phyloP scores from a whole-genome alignment of 176 grass and related monocot genomes.

The Oryza brachyantha region DNA sequence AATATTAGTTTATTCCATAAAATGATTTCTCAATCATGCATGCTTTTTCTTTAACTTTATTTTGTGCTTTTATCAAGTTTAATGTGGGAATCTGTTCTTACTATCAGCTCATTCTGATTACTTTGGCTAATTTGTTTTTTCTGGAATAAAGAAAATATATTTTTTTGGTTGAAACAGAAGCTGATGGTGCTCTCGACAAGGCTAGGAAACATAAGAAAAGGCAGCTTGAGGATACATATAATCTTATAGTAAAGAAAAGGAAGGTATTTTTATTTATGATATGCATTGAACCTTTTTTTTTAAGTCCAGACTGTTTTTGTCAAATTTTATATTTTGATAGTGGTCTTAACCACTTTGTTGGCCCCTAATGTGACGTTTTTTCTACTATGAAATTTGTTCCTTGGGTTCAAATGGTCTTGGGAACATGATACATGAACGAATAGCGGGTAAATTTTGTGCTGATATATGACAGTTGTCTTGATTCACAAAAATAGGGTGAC shows the following conservation, averaged over 20 bases:
- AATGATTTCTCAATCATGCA: neutral
- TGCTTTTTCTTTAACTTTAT: neutral
- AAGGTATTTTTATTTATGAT: slow-evolving; percentile 62
- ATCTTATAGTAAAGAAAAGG: slow-evolving; percentile 89
- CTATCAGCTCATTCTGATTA: no score
- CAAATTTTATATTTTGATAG: neutral
- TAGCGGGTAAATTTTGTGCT: neutral
- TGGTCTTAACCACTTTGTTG: neutral
- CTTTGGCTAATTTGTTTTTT: neutral
- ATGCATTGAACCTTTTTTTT: neutral
- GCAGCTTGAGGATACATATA: slow-evolving; percentile 88
- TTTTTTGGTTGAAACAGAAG: slow-evolving; percentile 54
- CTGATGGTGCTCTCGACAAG: slow-evolving; percentile 98
- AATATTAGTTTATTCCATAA: neutral
- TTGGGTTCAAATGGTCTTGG: neutral
- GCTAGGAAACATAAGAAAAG: slow-evolving; percentile 99
- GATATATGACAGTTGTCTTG: neutral
- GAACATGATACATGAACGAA: neutral
- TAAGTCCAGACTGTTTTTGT: no score
- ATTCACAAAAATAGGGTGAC: slow-evolving; percentile 12
- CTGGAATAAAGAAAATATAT: slow-evolving; percentile 25
- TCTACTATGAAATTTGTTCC: neutral
- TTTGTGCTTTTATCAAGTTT: no score
- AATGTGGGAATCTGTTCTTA: no score
- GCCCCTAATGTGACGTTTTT: neutral